Conservation (phyloP, 2,329 filamentous ascomycete genomes). For the Thielaviopsis punctulata region DNA sequence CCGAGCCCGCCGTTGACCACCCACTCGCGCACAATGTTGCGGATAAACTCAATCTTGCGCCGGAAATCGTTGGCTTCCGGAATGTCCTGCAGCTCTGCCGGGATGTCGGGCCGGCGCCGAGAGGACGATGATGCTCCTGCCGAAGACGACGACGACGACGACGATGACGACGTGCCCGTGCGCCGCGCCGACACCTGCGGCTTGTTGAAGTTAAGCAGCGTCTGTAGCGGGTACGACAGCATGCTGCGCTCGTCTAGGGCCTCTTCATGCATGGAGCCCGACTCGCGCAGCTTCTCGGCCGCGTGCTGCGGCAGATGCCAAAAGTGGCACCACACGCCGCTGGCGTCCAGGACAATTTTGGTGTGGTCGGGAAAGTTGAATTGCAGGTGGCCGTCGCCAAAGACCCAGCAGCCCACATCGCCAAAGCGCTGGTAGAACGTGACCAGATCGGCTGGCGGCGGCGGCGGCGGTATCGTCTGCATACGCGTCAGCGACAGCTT, state of each 20-base stretch:
- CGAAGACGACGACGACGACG: conserved; percentile 13
- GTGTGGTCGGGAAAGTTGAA: conserved; percentile 84
- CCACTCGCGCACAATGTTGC: conserved; percentile 54
- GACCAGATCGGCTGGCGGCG: conserved; percentile 37
- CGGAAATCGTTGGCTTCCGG: conserved; percentile 57
- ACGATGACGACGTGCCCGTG: not conserved
- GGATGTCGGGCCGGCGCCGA: conserved; percentile 42
- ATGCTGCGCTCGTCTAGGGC: conserved; percentile 54
- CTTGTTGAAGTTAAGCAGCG: conserved; percentile 50
- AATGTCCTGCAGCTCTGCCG: conserved; percentile 42
- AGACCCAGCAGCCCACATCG: conserved; percentile 67
- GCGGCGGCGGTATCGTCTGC: conserved; percentile 15
- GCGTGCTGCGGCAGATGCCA: conserved; percentile 60
- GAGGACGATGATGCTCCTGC: conserved; percentile 27
- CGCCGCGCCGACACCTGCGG: conserved; percentile 25
- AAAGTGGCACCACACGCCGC: conserved; percentile 61
- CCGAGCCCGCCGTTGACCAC: conserved; percentile 51
- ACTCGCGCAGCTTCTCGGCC: conserved; percentile 43
- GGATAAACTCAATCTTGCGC: conserved; percentile 57
- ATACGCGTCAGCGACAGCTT: conserved; percentile 6
- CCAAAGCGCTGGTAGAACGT: conserved; percentile 71
- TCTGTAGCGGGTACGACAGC: conserved; percentile 54
- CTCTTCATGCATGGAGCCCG: conserved; percentile 51
- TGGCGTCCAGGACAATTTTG: conserved; percentile 60
- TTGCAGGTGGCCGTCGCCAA: conserved; percentile 61